Conservation (phyloP, 176 grass and related monocot genomes). For the Eleusine coracana region DNA sequence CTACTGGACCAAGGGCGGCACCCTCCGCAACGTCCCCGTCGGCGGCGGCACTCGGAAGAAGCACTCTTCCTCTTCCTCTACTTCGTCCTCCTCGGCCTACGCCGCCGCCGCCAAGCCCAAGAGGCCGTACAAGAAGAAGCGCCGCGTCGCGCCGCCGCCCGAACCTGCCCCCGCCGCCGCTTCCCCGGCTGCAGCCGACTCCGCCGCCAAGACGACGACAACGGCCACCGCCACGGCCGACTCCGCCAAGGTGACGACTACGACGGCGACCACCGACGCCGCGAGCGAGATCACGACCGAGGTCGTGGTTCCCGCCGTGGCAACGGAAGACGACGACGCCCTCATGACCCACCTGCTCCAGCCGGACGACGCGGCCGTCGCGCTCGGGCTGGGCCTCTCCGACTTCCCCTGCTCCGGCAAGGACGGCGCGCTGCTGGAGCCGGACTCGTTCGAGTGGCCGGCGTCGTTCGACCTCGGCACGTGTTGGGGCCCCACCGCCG, state of each 20-base stretch:
- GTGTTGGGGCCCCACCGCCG: conserved; percentile 32
- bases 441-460: conserved; percentile 49
- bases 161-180: background rate
- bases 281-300: conserved; percentile 48
- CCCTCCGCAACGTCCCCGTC: conserved; percentile 78
- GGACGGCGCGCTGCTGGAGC: background rate
- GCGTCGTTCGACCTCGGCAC: conserved; percentile 38
- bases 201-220: background rate
- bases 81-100: background rate
- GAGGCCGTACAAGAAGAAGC: conserved; percentile 48
- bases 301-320: background rate
- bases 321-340: conserved; percentile 36
- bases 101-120: conserved; percentile 3
- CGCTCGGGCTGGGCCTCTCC: conserved; percentile 34
- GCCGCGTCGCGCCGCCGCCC: background rate
- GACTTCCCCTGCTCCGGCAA: conserved; percentile 6
- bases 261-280: background rate
- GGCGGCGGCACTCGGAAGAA: conserved; percentile 75
- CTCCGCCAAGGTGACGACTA: background rate
- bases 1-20: conserved; percentile 90
- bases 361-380: conserved; percentile 27
- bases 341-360: conserved; percentile 36
- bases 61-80: background rate
- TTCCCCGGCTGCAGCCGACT: background rate
- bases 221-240: background rate